Evolutionary conservation across 305 asterid genomes (phyloP).

Genomic region (Lippia alba): DNA sequence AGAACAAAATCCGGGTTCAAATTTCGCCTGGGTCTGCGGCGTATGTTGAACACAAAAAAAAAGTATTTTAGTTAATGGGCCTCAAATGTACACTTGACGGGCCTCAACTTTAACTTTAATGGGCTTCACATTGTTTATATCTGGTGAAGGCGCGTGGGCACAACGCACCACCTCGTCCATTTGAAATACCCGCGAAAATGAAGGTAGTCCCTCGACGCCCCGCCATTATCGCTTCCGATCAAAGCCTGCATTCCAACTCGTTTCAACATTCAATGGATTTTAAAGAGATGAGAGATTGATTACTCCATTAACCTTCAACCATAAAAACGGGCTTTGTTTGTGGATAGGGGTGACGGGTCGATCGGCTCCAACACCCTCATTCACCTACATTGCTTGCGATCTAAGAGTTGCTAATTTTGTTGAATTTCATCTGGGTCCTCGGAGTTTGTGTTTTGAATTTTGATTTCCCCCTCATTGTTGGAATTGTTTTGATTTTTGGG

Average conservation of each 20-base stretch:
- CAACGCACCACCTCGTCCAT: conserved; percentile 32
- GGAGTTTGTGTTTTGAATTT: conserved; percentile 29
- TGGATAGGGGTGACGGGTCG: conserved; percentile 37
- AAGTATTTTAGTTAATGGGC: too few relatives aligned
- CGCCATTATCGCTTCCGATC: conserved; percentile 51
- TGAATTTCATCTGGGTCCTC: conserved; percentile 30
- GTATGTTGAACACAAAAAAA: too few relatives aligned
- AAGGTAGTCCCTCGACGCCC: conserved; percentile 44
- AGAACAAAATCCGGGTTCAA: too few relatives aligned
- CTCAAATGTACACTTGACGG: too few relatives aligned
- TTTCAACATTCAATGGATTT: conserved; percentile 12
- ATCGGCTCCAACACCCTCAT: conserved; percentile 31
- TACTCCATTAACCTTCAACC: conserved; percentile 28
- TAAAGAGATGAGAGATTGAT: conserved; percentile 13
- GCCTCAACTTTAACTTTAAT: too few relatives aligned
- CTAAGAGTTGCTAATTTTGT: conserved; percentile 18
- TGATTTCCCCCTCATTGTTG: conserved; percentile 19
- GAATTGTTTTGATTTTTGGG: not conserved
- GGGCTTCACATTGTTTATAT: too few relatives aligned
- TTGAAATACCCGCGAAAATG: conserved; percentile 41
- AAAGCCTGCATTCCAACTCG: conserved; percentile 8
- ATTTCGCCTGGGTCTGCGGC: too few relatives aligned
- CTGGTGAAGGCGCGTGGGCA: conserved; percentile 12
- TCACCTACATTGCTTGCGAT: conserved; percentile 31
- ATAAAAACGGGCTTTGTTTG: conserved; percentile 39